phyloP scores from a whole-genome alignment of 768 basidiomycete species.

The Coprinopsis strossmayeri region DNA sequence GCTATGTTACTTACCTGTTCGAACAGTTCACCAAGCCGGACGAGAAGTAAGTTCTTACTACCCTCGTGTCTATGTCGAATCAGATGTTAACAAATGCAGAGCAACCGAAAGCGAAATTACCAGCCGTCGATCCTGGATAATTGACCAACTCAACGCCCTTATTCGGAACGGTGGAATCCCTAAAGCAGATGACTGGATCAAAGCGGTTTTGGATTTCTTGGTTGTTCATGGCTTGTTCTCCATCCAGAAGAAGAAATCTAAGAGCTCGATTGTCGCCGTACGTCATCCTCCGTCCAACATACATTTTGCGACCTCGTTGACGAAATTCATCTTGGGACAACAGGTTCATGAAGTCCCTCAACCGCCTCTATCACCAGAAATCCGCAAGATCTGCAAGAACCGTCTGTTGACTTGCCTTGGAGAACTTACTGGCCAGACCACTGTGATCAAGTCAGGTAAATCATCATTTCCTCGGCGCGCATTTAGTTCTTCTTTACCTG shows the following conservation, averaged over 20 bases:
- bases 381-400: constrained; percentile 59
- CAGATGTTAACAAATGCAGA: too few species aligned
- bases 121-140: constrained; percentile 69
- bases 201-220: constrained; percentile 74
- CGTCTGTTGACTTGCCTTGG: constrained; percentile 70
- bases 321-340: background rate
- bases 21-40: constrained; percentile 48
- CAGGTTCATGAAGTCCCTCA: constrained; percentile 59
- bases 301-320: background rate
- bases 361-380: constrained; percentile 67
- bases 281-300: constrained; percentile 19
- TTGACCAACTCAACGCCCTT: constrained; percentile 77
- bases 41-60: constrained; percentile 38
- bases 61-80: too few species aligned
- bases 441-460: constrained; percentile 45
- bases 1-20: constrained; percentile 70
- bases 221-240: constrained; percentile 75
- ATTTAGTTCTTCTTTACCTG: background rate
- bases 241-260: constrained; percentile 66
- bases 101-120: constrained; percentile 38
- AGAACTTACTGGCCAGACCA: constrained; percentile 58
- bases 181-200: constrained; percentile 75
- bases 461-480: background rate
- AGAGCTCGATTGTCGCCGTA: constrained; percentile 54
- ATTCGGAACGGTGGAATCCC: constrained; percentile 75